A percentile compares a stretch with the other conserved stretches of the same genome.
Evolutionary conservation across 2,329 filamentous ascomycete genomes (phyloP).

Genomic region (Aspergillus viridinutans): DNA sequence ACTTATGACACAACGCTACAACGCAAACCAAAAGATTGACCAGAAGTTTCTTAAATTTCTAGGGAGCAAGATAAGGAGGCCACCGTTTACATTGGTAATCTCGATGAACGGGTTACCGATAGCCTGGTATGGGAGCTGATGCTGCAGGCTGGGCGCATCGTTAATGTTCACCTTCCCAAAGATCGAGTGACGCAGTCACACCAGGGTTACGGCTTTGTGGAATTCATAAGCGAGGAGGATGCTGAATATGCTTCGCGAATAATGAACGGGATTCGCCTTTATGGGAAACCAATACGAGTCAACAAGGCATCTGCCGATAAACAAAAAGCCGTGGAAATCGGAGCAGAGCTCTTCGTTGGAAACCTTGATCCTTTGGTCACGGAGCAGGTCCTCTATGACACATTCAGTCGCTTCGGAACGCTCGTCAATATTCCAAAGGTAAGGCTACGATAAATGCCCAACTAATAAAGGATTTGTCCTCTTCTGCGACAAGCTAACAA

Average conservation of each 20-base stretch:
- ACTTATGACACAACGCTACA: background rate
- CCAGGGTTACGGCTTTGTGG: slow-evolving; percentile 98
- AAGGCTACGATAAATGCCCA: slow-evolving; percentile 7
- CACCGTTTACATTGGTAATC: slow-evolving; percentile 96
- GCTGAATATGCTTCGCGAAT: slow-evolving; percentile 95
- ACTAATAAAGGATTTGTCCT: background rate
- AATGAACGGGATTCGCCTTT: slow-evolving; percentile 92
- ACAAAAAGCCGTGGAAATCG: slow-evolving; percentile 87
- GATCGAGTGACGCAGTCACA: slow-evolving; percentile 95
- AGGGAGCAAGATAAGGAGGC: slow-evolving; percentile 98
- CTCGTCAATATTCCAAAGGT: slow-evolving; percentile 84
- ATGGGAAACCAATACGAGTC: slow-evolving; percentile 90
- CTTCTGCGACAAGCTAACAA: slow-evolving; percentile 20
- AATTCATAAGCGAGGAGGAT: slow-evolving; percentile 92
- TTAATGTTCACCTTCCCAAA: slow-evolving; percentile 97
- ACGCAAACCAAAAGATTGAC: slow-evolving; percentile 9
- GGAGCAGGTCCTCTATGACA: slow-evolving; percentile 94
- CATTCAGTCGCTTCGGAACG: slow-evolving; percentile 85
- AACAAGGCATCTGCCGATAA: slow-evolving; percentile 95
- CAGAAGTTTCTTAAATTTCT: slow-evolving; percentile 16
- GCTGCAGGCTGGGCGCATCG: slow-evolving; percentile 94
- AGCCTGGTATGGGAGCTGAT: slow-evolving; percentile 95
- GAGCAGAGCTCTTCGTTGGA: slow-evolving; percentile 93
- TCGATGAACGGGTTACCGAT: slow-evolving; percentile 92
- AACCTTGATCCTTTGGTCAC: slow-evolving; percentile 93